Base-by-base conservation (phyloP, 1,284 basidiomycete species). In the Ganoderma multipileum region DNA sequence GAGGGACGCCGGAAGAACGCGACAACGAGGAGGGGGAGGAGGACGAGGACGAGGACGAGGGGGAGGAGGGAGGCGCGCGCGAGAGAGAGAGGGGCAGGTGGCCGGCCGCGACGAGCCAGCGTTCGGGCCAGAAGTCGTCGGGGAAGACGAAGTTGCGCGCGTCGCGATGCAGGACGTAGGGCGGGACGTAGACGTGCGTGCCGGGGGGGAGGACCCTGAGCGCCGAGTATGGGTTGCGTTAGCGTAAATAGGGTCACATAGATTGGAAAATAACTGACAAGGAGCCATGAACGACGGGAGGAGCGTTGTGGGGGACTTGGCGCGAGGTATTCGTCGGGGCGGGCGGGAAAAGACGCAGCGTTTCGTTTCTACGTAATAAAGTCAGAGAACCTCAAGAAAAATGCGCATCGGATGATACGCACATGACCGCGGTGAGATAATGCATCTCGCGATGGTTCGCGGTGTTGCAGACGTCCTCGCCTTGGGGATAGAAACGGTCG, bases 291-390 rank as follows among this genome's bases (percentile, higher is more conserved):
- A 67, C 47, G 33, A 33, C 33, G 33, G 33, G 33, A 33, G 33
- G 72, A 75, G 23, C 26, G 23, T 26, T n/a, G 14, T n/a, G 52
- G 9, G 63, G 68, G 0, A 77, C 80, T n/a, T 82, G 79, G 57
- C 90, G 84, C 64, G 52, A 14, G 28, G 9, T 33, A 28, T 7
- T 55, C 16, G 52, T 85, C 11, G 84, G 81, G 14, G 89, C 79
- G 16, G 88, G 82, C 20, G 89, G 87, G 54, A 83, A 82, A 47
- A 90, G 77, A 57, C 90, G 82, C 54, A 91, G 73, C 0, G 83
- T 77, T 75, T 91, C 89, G 52, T 89, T 88, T 68, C 89, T 91
- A 74, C 38, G 60, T n/a, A 12, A n/a, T 30, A 1, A 14, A 59
- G 33, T 39, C 7, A 12, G 12, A 1, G 38, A 18, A 42, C 3